A percentile compares a stretch with the other conserved stretches of the same genome.
These are phyloP conservation scores for Glycine latifolia DNA, from an alignment of 306 rosid species.

Conservation along the genomic window DNA sequence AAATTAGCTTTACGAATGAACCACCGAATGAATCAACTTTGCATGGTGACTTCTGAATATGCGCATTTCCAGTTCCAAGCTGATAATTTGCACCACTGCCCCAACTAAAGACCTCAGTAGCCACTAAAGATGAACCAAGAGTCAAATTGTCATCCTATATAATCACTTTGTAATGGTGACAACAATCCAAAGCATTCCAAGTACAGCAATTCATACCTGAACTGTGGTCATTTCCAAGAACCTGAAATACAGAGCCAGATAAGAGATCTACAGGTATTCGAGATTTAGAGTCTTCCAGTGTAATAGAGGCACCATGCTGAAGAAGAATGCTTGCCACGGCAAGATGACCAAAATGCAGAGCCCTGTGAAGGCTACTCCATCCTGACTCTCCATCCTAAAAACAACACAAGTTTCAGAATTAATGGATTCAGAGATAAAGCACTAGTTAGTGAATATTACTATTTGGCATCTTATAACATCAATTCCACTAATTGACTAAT, in stretches of 20 bases:
- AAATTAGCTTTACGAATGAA: conserved; percentile 69
- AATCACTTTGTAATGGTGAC: conserved; percentile 24
- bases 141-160: conserved; percentile 40
- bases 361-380: conserved; percentile 99
- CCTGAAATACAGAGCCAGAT: conserved; percentile 82
- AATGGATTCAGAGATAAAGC: conserved; percentile 18
- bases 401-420: conserved; percentile 28
- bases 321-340: conserved; percentile 89
- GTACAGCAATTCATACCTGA: conserved; percentile 63
- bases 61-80: conserved; percentile 99
- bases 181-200: conserved; percentile 48
- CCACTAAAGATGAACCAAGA: conserved; percentile 58
- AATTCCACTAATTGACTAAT: neutral
- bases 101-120: conserved; percentile 94
- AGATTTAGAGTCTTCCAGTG: conserved; percentile 81
- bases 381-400: conserved; percentile 96
- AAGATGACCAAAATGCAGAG: conserved; percentile 95
- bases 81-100: conserved; percentile 97
- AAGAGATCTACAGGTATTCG: conserved; percentile 89
- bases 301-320: conserved; percentile 81
- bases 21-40: conserved; percentile 89
- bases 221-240: conserved; percentile 56
- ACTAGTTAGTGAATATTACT: conserved; percentile 6
- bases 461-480: neutral
- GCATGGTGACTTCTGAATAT: conserved; percentile 87